A percentile compares a stretch with the other conserved stretches of the same genome.
These are phyloP conservation scores for Xylariaceae sp. DNA, from an alignment of 2,329 filamentous ascomycete species.

Conservation along the genomic window DNA sequence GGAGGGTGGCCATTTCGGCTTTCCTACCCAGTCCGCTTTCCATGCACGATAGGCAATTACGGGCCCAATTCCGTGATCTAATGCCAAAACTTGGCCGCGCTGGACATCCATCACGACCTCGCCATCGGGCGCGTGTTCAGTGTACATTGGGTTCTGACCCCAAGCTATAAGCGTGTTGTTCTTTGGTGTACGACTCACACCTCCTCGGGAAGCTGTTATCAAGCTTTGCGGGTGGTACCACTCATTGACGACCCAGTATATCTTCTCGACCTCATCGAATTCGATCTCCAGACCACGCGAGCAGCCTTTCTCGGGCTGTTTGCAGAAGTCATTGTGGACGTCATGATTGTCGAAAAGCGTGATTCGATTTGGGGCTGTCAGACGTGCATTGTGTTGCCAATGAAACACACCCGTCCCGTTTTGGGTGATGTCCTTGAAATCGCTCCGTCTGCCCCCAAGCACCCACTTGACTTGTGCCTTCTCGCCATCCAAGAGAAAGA, in stretches of 20 bases:
- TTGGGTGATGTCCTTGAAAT: constrained; percentile 10
- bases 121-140: constrained; percentile 9
- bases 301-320: background rate
- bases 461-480: constrained; percentile 7
- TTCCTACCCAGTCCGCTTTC: constrained; percentile 11
- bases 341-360: constrained; percentile 13
- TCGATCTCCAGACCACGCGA: constrained; percentile 14
- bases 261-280: constrained; percentile 5
- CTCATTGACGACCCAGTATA: constrained; percentile 7
- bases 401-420: constrained; percentile 5
- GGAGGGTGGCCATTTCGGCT: constrained; percentile 8
- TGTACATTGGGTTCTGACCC: constrained; percentile 17
- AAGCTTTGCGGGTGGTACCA: constrained; percentile 12
- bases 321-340: constrained; percentile 10
- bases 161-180: constrained; percentile 12
- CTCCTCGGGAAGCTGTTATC: constrained; percentile 8
- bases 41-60: constrained; percentile 13
- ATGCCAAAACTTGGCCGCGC: constrained; percentile 10
- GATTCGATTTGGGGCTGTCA: constrained; percentile 6
- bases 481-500: constrained; percentile 8
- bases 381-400: constrained; percentile 15
- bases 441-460: constrained; percentile 6
- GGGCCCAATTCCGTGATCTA: constrained; percentile 9
- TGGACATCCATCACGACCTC: constrained; percentile 15
- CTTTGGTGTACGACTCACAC: constrained; percentile 1